Evolutionary conservation across 768 basidiomycete species (phyloP), one percentile per base, ranked within the genome.

Genomic region (Phlegmacium glaucopus): DNA sequence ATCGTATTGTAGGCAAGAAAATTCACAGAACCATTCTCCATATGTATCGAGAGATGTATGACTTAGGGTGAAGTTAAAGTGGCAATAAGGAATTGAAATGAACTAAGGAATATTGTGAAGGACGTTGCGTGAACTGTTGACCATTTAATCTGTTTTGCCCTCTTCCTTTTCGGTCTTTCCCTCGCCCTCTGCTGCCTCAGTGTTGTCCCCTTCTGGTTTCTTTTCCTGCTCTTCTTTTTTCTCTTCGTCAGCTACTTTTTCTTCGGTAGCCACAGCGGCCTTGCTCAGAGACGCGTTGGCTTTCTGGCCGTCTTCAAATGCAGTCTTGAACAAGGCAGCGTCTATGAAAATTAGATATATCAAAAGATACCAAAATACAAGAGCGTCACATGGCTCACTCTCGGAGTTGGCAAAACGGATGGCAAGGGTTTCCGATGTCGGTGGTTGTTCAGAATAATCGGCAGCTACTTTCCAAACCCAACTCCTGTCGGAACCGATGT

Each of bases 401-500:
- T 98, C 94, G 47, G 91, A 74, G 72, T 96, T 99, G 54, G 92
- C 95, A 60, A 99, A 98, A 47, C 96, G 90, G 64, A 99, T 96
- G 42, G 96, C 96, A 51, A 99, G 84, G 18, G 96, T 99, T 72
- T 98, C 96, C 16, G 94, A 66, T 38, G 91, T 87, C 17, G 95
- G 82, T 39, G 90, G 92, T 44, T 78, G 75, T 65, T 99, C 96
- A 44, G 95, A 83, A 64, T 90, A 94, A 68, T 99, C 96, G 22
- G 95, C 95, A 44, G 83, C 79, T 44, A 95, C 94, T 68, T 96
- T 95, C 88, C 90, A 98, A 28, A 99, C 94, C 96, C 96, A 98
- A 60, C 93, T 95, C 70, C 96, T 82, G 75, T 99, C 96, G 42
- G 94, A 98, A 43, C 94, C 95, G 60, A 98, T 91, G 71, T 98